Percentiles rank a stretch among this genome's conserved stretches.
Evolutionary conservation across 345 rosid genomes (phyloP).

Genomic region (Eucalyptus polybractea): DNA sequence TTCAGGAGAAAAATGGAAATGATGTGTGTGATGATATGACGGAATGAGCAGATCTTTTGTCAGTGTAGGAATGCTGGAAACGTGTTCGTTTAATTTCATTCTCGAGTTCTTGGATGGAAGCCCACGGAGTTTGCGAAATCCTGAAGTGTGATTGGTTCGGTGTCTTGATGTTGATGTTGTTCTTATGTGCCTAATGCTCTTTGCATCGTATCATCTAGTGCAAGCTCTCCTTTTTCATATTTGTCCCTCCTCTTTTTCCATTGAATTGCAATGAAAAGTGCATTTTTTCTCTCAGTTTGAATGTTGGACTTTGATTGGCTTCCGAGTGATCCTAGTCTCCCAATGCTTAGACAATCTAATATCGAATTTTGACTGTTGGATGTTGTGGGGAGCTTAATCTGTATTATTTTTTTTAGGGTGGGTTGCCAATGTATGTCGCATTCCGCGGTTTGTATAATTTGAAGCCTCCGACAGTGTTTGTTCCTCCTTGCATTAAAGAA

Average conservation of each 20-base stretch:
- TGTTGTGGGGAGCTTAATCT: not conserved
- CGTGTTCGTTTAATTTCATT: not conserved
- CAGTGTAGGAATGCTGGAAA: not conserved
- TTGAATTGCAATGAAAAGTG: not conserved
- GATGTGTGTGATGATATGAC: not conserved
- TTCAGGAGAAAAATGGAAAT: not conserved
- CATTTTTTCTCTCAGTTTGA: not conserved
- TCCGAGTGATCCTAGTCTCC: not conserved
- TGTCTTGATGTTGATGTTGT: not conserved
- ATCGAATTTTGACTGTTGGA: not conserved
- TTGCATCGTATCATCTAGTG: not conserved
- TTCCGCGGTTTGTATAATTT: slow-evolving; percentile 81
- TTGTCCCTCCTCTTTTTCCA: not conserved
- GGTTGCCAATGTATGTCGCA: slow-evolving; percentile 86
- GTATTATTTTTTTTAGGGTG: slow-evolving; percentile 34
- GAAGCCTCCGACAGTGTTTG: slow-evolving; percentile 79
- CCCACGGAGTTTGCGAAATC: not conserved
- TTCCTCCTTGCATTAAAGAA: slow-evolving; percentile 73
- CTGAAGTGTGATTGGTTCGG: not conserved
- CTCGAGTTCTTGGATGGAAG: not conserved
- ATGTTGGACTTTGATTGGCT: not conserved
- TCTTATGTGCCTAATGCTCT: not conserved
- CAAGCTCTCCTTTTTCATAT: not conserved
- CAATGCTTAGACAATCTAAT: not conserved
- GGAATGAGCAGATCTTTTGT: not conserved